Conservation (phyloP, 371 early-diverging fungal genomes). For the Rhizopus microsporus region DNA sequence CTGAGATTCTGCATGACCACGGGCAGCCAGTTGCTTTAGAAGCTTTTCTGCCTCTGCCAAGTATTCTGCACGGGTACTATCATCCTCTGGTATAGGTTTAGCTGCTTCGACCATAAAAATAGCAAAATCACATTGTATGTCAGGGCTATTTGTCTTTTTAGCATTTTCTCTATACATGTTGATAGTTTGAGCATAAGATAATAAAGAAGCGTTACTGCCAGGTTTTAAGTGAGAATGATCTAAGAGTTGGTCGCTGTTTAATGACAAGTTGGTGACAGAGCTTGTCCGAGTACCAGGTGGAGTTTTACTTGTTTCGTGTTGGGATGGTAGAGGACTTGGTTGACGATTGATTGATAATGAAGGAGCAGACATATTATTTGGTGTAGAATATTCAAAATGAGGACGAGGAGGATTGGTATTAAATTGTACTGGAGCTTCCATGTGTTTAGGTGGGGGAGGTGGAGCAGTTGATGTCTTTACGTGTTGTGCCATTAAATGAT, state of each 20-base stretch:
- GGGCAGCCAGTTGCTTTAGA: constrained; percentile 59
- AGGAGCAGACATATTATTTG: constrained; percentile 27
- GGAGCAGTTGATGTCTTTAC: constrained; percentile 8
- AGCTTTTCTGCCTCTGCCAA: constrained; percentile 65
- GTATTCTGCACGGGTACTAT: constrained; percentile 56
- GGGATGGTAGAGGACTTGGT: constrained; percentile 22
- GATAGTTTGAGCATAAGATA: constrained; percentile 68
- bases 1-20: constrained; percentile 68
- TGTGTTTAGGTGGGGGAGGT: constrained; percentile 26
- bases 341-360: constrained; percentile 23
- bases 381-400: constrained; percentile 23
- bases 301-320: constrained; percentile 18
- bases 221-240: constrained; percentile 70
- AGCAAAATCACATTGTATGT: constrained; percentile 81
- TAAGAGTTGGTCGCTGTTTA: constrained; percentile 50
- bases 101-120: constrained; percentile 75
- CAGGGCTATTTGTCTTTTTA: constrained; percentile 80
- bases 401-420: constrained; percentile 15
- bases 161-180: constrained; percentile 82
- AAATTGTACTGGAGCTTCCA: constrained; percentile 20
- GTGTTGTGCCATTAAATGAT: constrained; percentile 19
- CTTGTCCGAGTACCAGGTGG: constrained; percentile 38
- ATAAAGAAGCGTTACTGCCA: constrained; percentile 64
- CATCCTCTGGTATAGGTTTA: constrained; percentile 58
- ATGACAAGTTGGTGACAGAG: constrained; percentile 38